A percentile compares a stretch with the other conserved stretches of the same genome.
These are phyloP conservation scores for Paraleonurus japonicus DNA, from an alignment of 257 asterid species.

Conservation along the genomic window DNA sequence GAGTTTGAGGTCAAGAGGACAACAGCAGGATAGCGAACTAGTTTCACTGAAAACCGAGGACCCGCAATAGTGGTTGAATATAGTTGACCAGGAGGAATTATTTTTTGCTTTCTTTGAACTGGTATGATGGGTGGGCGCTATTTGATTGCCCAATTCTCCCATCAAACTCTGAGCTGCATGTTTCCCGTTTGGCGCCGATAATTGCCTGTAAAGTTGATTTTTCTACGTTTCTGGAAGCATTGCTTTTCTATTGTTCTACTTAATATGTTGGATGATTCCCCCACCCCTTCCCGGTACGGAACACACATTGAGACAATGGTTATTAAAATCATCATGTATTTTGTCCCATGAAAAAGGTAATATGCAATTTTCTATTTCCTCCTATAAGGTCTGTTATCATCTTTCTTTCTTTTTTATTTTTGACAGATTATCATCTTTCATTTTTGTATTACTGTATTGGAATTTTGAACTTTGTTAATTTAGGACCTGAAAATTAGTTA, in stretches of 20 bases:
- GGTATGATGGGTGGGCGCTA: not conserved
- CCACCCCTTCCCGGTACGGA: not conserved
- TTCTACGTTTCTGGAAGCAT: not conserved
- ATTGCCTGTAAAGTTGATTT: constrained; percentile 14
- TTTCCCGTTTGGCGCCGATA: not conserved
- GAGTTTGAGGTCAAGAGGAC: constrained; percentile 64
- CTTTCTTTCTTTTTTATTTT: too few relatives aligned
- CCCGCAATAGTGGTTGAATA: constrained; percentile 39
- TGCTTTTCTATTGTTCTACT: not conserved
- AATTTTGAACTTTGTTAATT: too few relatives aligned
- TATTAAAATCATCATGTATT: not conserved
- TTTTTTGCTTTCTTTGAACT: not conserved
- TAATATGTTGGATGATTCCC: not conserved
- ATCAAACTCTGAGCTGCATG: constrained; percentile 15
- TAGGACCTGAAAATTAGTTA: too few relatives aligned
- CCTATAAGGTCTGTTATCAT: not conserved
- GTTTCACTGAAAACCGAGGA: constrained; percentile 54
- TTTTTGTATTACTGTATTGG: too few relatives aligned
- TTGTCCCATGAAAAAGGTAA: not conserved
- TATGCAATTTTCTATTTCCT: not conserved
- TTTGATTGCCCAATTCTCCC: not conserved
- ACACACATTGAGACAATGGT: not conserved
- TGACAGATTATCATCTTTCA: too few relatives aligned
- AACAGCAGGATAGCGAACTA: constrained; percentile 80
- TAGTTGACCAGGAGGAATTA: constrained; percentile 15